A percentile compares a stretch with the other conserved stretches of the same genome.
These are phyloP conservation scores for Acer negundo DNA, from an alignment of 345 rosid genomes.

Conservation along the genomic window DNA sequence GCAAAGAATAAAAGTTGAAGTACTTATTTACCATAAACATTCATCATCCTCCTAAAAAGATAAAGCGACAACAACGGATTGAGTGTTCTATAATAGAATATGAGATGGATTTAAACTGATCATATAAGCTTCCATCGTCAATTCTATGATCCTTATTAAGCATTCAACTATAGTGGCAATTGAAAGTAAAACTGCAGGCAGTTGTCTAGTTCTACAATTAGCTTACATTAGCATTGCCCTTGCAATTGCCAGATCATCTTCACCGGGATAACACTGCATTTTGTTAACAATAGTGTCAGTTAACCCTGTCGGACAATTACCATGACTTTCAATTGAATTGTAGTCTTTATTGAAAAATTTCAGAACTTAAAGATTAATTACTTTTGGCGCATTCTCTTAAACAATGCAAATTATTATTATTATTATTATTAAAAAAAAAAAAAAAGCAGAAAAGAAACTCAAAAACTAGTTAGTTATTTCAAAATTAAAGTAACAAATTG, in stretches of 20 bases:
- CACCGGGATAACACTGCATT: conserved; percentile 98
- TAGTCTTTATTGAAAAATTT: conserved; percentile 12
- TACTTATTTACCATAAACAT: background rate
- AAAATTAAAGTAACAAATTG: conserved; percentile 6
- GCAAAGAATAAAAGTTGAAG: background rate
- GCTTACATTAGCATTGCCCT: conserved; percentile 77
- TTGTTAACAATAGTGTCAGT: conserved; percentile 21
- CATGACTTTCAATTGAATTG: background rate
- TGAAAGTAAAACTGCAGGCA: background rate
- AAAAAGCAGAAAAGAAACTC: conserved; percentile 1
- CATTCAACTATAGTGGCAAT: background rate
- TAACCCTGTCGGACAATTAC: conserved; percentile 5
- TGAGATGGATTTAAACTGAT: background rate
- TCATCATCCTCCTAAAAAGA: background rate
- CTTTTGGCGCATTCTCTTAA: background rate
- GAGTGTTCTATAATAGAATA: background rate
- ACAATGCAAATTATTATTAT: background rate
- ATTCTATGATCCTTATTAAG: conserved; percentile 1
- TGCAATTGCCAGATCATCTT: conserved; percentile 94
- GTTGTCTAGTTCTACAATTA: conserved; percentile 11
- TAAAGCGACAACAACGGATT: background rate
- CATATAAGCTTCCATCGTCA: background rate
- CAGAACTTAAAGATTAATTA: background rate
- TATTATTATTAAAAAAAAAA: too few relatives aligned
- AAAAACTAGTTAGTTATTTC: background rate